Base-by-base conservation (phyloP, 73 alveolate genomes). In the Paramecium sexaurelia region DNA sequence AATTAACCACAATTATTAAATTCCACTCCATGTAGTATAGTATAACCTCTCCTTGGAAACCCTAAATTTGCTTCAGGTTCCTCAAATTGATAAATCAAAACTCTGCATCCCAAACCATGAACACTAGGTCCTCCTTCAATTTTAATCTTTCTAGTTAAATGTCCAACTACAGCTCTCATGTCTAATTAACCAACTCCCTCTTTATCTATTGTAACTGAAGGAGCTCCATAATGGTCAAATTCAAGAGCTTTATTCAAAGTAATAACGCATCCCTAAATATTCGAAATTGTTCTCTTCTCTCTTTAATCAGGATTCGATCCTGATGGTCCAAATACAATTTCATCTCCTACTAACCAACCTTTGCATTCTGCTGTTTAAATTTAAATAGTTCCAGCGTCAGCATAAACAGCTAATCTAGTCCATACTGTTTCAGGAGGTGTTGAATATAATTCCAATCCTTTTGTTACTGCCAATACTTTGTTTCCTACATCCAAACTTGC, bases 211-310 rank as follows among this genome's bases (percentile, higher is more conserved):
- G 94, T 88, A 2, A 68, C 83, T 6, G 27, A 19, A 15, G 89
- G 75, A 11, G 94, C 94, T 41, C 94, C 94, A 88, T 67, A 88
- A 29, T 88, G 94, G 41, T 88, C 85, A 27, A 41, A 88, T n/a
- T 41, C 47, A 15, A 71, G 35, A 19, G 94, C 69, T 10, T 17
- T 10, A 68, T 51, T 45, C 32, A 88, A 88, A 10, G 83, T 88
- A 5, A 88, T 43, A 0, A 56, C 55, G 15, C 73, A 55, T 15
- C 94, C 94, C 39, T 37, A 20, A 69, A 88, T 37, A 39, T 61
- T 26, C 6, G 75, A 32, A 11, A 88, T 88, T 7, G 67, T 88
- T 19, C 37, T 68, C 22, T 66, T 55, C 37, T 88, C 94, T 35
- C 55, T 17, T 19, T 88, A 41, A 10, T 61, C 83, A 26, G 89